Evolutionary conservation across 495 filamentous ascomycete genomes (phyloP), one percentile per base, ranked within the genome.

Genomic region (Amorphotheca resinae): DNA sequence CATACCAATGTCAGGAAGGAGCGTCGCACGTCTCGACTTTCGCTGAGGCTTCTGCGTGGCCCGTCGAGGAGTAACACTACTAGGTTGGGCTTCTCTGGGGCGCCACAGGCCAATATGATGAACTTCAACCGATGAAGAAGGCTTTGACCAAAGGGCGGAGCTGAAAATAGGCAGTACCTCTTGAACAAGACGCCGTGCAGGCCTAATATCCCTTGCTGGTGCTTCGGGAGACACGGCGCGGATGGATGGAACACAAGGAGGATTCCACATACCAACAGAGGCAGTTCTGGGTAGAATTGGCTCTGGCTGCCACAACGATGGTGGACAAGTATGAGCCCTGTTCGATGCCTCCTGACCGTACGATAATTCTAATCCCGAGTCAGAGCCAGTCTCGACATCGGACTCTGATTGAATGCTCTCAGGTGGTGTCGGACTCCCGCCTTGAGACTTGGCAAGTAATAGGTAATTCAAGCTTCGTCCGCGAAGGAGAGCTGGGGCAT

Each of bases 341-440:
- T 11, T 11, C 5, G 15, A 34, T n/a, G 14, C 34, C 2, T 4
- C 17, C 18, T 5, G 34, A 4, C 15, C 34, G 15, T 37, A 17
- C 18, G 39, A 30, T 17, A n/a, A 34, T 22, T 53, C 55, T 1
- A 37, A 23, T 22, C 54, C 56, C 3, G 47, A 45, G 20, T 56
- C 52, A 15, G 35, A 23, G 20, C 45, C 44, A 5, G 39, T 33
- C 5, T 48, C 51, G 9, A 38, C 16, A 22, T 54, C 51, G 18
- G 43, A 47, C 6, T 37, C 49, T 6, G 48, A 51, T 8, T 40
- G 43, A 1, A 41, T 22, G 21, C 47, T 54, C 14, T 52, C 48
- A 33, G 67, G 69, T 32, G 69, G 70, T 35, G 65, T 74, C 4
- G 68, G 66, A 43, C 65, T 73, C 17, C 66, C 64, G 0, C 71